Conservation (phyloP, 805 yeast genomes). For the Candida golubevii region DNA sequence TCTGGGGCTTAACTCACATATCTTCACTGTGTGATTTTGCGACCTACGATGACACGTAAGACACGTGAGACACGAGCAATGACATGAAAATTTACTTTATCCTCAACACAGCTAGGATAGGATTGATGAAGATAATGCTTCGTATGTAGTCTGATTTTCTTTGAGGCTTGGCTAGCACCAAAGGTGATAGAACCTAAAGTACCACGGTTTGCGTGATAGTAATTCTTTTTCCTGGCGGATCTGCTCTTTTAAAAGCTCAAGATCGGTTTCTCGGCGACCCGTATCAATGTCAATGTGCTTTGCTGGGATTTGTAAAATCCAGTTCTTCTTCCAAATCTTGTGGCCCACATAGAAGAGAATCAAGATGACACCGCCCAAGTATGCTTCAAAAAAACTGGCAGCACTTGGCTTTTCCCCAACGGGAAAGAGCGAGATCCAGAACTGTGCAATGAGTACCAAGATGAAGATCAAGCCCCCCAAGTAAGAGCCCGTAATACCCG, state of each 20-base stretch:
- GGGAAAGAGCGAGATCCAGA: constrained; percentile 41
- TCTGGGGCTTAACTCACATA: too few relatives aligned
- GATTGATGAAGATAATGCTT: too few relatives aligned
- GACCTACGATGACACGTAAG: too few relatives aligned
- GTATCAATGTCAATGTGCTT: constrained; percentile 55
- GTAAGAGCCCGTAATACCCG: constrained; percentile 35
- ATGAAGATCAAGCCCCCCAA: constrained; percentile 29
- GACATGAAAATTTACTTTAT: too few relatives aligned
- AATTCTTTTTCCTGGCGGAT: constrained; percentile 18
- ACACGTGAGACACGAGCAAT: too few relatives aligned
- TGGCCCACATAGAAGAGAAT: constrained; percentile 41
- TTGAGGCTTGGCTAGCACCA: constrained; percentile 26
- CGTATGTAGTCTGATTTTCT: too few relatives aligned
- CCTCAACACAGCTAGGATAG: too few relatives aligned
- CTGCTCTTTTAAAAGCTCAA: constrained; percentile 49
- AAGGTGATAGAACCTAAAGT: constrained; percentile 28
- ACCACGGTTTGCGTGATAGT: constrained; percentile 31
- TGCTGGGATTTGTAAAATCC: constrained; percentile 41
- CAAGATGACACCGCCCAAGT: constrained; percentile 45
- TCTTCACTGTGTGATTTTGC: too few relatives aligned
- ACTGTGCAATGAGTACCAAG: constrained; percentile 39
- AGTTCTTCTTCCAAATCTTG: constrained; percentile 44
- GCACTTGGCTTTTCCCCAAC: constrained; percentile 33
- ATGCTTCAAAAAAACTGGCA: constrained; percentile 39
- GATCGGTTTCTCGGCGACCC: constrained; percentile 59